These are phyloP conservation scores for Diutina sp. DNA, from an alignment of 1,139 yeast genomes.

Conservation along the genomic window DNA sequence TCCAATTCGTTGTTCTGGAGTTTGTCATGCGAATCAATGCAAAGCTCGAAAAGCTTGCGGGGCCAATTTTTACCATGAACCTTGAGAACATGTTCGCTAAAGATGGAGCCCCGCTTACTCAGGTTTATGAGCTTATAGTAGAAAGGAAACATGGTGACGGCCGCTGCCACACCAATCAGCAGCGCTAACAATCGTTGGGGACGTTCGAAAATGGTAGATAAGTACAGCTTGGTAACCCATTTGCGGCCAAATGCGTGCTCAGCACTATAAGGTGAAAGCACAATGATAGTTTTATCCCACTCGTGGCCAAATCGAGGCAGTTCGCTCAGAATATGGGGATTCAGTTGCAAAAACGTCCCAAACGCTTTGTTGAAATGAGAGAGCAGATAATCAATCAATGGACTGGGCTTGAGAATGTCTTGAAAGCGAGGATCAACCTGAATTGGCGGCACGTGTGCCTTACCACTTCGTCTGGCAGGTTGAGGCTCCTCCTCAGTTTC, in stretches of 20 bases:
- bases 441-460: not conserved
- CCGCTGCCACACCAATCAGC: constrained; percentile 69
- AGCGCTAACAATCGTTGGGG: constrained; percentile 73
- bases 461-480: too few relatives aligned
- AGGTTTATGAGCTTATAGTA: constrained; percentile 42
- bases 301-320: constrained; percentile 33
- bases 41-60: constrained; percentile 40
- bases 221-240: constrained; percentile 64
- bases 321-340: constrained; percentile 42
- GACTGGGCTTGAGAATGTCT: not conserved
- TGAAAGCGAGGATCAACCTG: not conserved
- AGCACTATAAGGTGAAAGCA: constrained; percentile 47
- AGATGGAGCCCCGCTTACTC: constrained; percentile 31
- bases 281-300: constrained; percentile 36
- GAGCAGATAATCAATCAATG: not conserved
- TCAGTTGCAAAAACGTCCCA: constrained; percentile 34
- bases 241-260: constrained; percentile 62
- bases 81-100: constrained; percentile 46
- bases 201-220: constrained; percentile 66
- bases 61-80: constrained; percentile 81
- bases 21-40: constrained; percentile 46
- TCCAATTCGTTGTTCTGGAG: constrained; percentile 47
- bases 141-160: constrained; percentile 57
- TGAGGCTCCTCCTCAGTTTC: not conserved
- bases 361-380: constrained; percentile 22